phyloP scores from a whole-genome alignment of 345 rosid species.

The Mallotus nudiflorus region DNA sequence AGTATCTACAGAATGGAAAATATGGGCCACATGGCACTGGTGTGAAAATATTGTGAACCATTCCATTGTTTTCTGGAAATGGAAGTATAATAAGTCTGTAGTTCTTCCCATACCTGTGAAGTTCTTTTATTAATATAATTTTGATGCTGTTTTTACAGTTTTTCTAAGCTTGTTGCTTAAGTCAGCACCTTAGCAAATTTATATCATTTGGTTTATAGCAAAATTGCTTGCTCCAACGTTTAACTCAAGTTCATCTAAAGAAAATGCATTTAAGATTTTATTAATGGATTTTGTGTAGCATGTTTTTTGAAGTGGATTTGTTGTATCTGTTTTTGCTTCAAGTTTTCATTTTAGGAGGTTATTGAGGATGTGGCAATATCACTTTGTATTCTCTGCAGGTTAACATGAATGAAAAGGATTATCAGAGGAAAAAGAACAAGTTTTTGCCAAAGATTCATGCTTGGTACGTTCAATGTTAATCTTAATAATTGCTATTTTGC shows the following conservation, averaged over 20 bases:
- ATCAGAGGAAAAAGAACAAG: conserved; percentile 96
- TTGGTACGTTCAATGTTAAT: conserved; percentile 54
- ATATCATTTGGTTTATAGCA: not conserved
- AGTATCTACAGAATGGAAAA: not conserved
- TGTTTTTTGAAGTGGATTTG: too few species aligned
- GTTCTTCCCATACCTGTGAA: not conserved
- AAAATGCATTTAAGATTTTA: not conserved
- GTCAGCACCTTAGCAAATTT: not conserved
- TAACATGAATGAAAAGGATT: conserved; percentile 93
- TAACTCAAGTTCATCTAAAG: not conserved
- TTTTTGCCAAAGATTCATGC: conserved; percentile 97
- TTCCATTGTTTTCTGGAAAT: not conserved
- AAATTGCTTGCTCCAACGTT: not conserved
- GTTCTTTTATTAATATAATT: not conserved
- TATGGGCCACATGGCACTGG: not conserved
- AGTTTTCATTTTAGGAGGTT: too few species aligned
- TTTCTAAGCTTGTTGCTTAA: not conserved
- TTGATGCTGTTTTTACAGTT: not conserved
- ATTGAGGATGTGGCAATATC: not conserved
- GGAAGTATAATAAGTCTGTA: not conserved
- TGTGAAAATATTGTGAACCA: not conserved
- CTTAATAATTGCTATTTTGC: not conserved
- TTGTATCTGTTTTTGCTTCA: too few species aligned
- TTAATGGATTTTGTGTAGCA: too few species aligned
- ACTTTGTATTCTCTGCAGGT: conserved; percentile 47